Evolutionary conservation across 2,329 filamentous ascomycete species (phyloP), one percentile per base, ranked within the genome.

Genomic region (Hypoxylon sp.): DNA sequence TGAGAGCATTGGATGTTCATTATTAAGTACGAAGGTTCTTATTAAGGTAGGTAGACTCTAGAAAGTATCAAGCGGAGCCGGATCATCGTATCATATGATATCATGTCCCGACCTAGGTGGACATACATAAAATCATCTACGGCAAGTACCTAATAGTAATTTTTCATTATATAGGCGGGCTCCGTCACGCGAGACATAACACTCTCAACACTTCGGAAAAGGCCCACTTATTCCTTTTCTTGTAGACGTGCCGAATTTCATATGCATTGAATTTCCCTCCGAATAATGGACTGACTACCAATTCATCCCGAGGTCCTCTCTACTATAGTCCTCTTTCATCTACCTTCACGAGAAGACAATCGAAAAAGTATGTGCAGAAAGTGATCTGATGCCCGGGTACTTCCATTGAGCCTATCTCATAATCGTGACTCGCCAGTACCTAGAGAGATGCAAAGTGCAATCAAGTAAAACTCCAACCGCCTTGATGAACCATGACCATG

Each of bases 381-480:
- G 63, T 30, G 61, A 71, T 75, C 69, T 73, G 73, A 76, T 77
- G 73, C 77, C 77, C 77, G 73, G 76, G 77, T 79, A 78, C 77
- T 76, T 78, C 76, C 76, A 78, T 79, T 78, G 77, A 79, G 76
- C 75, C 76, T 78, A 78, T 78, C 71, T 78, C 73, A 75, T 78
- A 48, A 60, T 76, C 74, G 72, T 68, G 75, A 71, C 77, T 78
- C 77, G 73, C 76, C 76, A 75, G 76, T 78, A 78, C 77, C 80
- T 84, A 82, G 82, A 85, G 84, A 84, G 85, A 86, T 88, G 85
- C 85, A 88, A 87, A 84, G 85, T 85, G 82, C 84, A 78, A 81
- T 77, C 80, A 81, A 79, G 78, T 85, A 85, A 89, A 90, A 88
- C 89, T 88, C 87, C 86, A 86, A 84, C 85, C 84, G 79, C 80